Base-by-base conservation (phyloP, 2,329 filamentous ascomycete genomes). In the Diaporthe helianthi region DNA sequence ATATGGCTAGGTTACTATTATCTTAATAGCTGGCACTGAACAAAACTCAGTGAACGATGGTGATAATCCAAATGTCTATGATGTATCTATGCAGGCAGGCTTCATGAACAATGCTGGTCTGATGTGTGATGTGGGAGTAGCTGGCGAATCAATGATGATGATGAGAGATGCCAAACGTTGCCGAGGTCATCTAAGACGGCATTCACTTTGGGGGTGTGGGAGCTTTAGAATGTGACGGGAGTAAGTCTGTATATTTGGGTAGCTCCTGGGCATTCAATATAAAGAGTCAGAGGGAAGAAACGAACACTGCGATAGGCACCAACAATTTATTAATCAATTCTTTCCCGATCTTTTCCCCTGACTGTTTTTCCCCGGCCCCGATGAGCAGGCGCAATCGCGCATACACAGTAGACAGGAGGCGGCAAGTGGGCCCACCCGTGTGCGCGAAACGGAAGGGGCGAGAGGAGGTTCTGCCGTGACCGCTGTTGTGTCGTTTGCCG, bases 321-420 rank as follows among this genome's bases (percentile, higher is more conserved):
- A 58, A 1, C 51, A 44, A 31, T 9, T 22, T 41, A n/a, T 29
- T 41, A 38, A 5, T 15, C 36, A 38, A n/a, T n/a, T 38, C 3
- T 38, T 41, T 4, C 22, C 8, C 15, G 2, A 6, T 58, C 17
- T 22, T 53, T 65, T 46, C 33, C 36, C 24, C 8, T 44, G 22
- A 13, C 17, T 12, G 38, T 44, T n/a, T 26, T 3, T 22, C 9
- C 31, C 52, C n/a, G n/a, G n/a, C n/a, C n/a, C n/a, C n/a, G n/a
- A n/a, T n/a, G n/a, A 36, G 26, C 31, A 55, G 31, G 26, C 44
- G 49, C 51, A 46, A 52, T 26, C 61, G 24, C 31, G 64, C 64
- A 58, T 67, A 10, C 52, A 58, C 31, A 52, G 52, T 67, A 10
- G 64, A 58, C 31, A 52, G 52, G 26, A 47, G 19, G 12, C 47